A percentile compares a stretch with the other conserved stretches of the same genome.
These are phyloP conservation scores for Candida maesae DNA, from an alignment of 805 yeast genomes.

Conservation along the genomic window DNA sequence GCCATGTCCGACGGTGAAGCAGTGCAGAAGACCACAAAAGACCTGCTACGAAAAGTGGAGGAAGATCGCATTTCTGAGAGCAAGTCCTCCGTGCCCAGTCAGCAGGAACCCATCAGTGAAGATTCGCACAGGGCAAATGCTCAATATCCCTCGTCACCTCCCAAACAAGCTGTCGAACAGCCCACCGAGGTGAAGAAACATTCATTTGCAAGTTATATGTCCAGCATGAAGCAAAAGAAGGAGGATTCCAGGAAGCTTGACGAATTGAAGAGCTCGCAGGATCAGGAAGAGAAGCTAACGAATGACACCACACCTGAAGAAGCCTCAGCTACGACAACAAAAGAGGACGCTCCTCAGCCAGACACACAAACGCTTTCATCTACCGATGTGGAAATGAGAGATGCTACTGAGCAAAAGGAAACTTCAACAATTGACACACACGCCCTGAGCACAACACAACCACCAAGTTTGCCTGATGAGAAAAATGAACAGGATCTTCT, in stretches of 20 bases:
- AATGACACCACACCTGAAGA: too few species aligned
- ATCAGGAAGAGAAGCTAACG: not conserved
- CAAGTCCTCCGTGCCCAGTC: not conserved
- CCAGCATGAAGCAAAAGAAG: constrained; percentile 13
- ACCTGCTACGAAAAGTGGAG: constrained; percentile 34
- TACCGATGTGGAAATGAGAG: too few species aligned
- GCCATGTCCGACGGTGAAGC: constrained; percentile 9
- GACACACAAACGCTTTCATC: too few species aligned
- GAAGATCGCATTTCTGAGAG: constrained; percentile 25
- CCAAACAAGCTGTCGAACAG: not conserved
- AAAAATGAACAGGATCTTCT: not conserved
- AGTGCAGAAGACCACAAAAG: constrained; percentile 29
- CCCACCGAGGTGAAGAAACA: constrained; percentile 9
- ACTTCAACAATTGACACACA: not conserved
- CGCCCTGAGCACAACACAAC: not conserved
- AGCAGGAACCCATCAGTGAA: not conserved
- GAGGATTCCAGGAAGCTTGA: constrained; percentile 11
- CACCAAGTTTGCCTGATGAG: not conserved
- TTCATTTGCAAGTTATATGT: constrained; percentile 14
- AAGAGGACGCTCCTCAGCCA: too few species aligned
- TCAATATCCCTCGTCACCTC: not conserved
- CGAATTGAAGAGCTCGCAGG: constrained; percentile 4
- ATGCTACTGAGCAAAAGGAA: not conserved
- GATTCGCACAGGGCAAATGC: not conserved
- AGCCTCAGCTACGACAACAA: too few species aligned